Evolutionary conservation across 164 flowering plant genomes (phyloP), one percentile per base, ranked within the genome.

Genomic region (Sextonia rubra): DNA sequence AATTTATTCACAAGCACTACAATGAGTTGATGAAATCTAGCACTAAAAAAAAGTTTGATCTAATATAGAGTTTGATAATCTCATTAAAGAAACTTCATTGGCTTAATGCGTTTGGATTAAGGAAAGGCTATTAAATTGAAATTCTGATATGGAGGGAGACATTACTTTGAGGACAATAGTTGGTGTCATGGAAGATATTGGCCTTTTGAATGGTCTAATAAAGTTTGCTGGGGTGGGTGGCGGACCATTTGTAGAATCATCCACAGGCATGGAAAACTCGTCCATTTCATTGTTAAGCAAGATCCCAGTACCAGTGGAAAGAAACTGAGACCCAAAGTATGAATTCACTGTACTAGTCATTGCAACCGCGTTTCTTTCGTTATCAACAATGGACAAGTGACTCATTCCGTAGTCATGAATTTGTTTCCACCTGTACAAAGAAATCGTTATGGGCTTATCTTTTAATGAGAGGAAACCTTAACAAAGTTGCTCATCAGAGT

Each of bases 221-320:
- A 85, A 88, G 71, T 91, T 91, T 61, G 88, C 73, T 0, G 85
- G 88, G 11, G 96, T 81, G 17, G 90, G 90, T 2, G 90, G 90
- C 5, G 75, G 83, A 52, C 2, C 24, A 22, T 61, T 71, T 2
- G 64, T 12, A 23, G 81, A 60, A 11, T 2, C 18, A 55, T 79
- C 74, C 11, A 26, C 64, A 8, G 96, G 93, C 8, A 86, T 74
- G 11, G 96, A 86, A 77, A 91, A 91, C 75, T 89, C 93, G 62
- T 83, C 89, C 96, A 91, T 91, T 78, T 91, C 87, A 76, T 91
- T 88, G 81, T 91, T 91, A 12, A 91, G 85, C 18, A 89, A 60
- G 23, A 91, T 86, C n/a, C 93, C 91, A 0, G 93, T 88, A 47
- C 81, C 77, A 32, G 83, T 82, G 0, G 96, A 89, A 60, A 87